Percentiles rank a stretch among this genome's conserved stretches.
Evolutionary conservation across 2,329 filamentous ascomycete genomes (phyloP).

Genomic region (Lecanicillium sp.): DNA sequence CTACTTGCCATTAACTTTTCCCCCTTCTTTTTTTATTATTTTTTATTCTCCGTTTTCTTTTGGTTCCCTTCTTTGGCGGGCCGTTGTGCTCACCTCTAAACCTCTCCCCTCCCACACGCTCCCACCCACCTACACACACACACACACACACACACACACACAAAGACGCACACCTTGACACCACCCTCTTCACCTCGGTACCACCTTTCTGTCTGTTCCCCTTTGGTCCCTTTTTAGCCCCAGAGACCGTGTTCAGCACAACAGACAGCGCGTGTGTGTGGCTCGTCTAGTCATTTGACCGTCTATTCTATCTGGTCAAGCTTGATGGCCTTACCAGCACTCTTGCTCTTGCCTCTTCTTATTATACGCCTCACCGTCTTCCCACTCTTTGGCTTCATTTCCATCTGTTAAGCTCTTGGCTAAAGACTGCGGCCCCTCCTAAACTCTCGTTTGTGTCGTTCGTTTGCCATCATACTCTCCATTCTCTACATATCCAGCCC

Average conservation of each 20-base stretch:
- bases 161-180: no score
- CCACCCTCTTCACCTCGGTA: no score
- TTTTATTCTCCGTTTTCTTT: constrained; percentile 3
- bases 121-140: not conserved
- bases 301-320: not conserved
- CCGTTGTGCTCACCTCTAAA: constrained; percentile 11
- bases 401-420: not conserved
- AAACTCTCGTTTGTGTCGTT: constrained; percentile 3
- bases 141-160: not conserved
- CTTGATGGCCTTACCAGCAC: no score
- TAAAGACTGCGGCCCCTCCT: not conserved
- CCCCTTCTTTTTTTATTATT: not conserved
- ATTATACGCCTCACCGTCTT: not conserved
- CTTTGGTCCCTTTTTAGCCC: no score
- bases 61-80: not conserved
- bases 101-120: not conserved
- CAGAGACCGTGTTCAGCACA: no score
- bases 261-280: no score
- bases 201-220: no score
- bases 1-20: no score
- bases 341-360: not conserved
- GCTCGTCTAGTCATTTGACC: not conserved
- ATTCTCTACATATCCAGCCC: not conserved
- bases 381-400: not conserved
- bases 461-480: not conserved